Conservation (phyloP, 345 rosid genomes). For the Trapa bicornis region DNA sequence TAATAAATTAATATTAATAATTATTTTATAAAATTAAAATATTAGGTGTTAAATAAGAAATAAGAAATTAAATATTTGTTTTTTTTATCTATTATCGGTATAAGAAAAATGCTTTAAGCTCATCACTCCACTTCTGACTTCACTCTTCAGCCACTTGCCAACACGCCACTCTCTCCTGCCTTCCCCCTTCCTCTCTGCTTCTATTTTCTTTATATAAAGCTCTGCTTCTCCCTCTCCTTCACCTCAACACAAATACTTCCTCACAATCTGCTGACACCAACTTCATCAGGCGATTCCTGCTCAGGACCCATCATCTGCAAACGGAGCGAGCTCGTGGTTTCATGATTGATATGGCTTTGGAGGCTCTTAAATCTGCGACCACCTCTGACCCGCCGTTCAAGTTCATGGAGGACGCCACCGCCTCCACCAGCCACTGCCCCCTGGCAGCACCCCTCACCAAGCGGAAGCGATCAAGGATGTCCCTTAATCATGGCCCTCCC, state of each 20-base stretch:
- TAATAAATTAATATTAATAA: too few species aligned
- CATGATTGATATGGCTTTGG: constrained; percentile 25
- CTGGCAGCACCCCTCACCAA: constrained; percentile 27
- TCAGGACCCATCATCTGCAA: neutral
- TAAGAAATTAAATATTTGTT: too few species aligned
- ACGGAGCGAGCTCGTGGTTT: neutral
- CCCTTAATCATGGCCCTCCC: constrained; percentile 12
- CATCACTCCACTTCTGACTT: constrained; percentile 12
- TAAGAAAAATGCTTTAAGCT: too few species aligned
- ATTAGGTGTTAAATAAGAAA: too few species aligned
- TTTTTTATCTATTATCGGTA: too few species aligned
- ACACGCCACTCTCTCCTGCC: constrained; percentile 36
- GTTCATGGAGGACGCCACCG: constrained; percentile 8
- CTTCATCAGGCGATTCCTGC: neutral
- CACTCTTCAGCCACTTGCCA: constrained; percentile 38
- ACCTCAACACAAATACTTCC: neutral
- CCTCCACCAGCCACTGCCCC: constrained; percentile 8
- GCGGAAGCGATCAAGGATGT: constrained; percentile 35
- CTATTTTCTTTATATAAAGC: neutral
- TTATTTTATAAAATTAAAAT: too few species aligned
- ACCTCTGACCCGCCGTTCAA: constrained; percentile 10
- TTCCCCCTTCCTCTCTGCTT: neutral
- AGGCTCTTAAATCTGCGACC: constrained; percentile 34
- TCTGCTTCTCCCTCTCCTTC: constrained; percentile 17
- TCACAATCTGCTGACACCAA: neutral